Evolutionary conservation across 805 yeast genomes (phyloP).

Genomic region (Candida sphagnicola): DNA sequence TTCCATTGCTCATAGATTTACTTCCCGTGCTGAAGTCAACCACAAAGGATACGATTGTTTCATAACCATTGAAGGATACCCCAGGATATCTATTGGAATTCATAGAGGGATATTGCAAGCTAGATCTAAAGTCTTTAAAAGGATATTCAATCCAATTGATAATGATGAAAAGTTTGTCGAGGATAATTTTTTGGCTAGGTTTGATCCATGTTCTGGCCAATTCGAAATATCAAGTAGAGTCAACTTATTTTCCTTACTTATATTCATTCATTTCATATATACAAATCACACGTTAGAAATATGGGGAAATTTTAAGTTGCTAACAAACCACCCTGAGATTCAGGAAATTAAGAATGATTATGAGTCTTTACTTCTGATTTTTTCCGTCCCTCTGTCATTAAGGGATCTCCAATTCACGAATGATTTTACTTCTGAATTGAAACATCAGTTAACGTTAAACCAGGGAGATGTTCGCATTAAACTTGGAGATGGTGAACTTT

Average conservation of each 20-base stretch:
- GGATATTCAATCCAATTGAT: constrained; percentile 17
- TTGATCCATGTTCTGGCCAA: constrained; percentile 8
- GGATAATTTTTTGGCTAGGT: constrained; percentile 22
- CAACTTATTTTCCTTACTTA: constrained; percentile 35
- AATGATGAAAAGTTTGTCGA: constrained; percentile 18
- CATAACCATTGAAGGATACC: constrained; percentile 20
- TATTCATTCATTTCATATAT: constrained; percentile 44
- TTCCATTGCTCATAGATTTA: constrained; percentile 5
- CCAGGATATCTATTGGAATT: constrained; percentile 27
- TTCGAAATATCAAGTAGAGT: constrained; percentile 19
- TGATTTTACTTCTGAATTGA: constrained; percentile 10
- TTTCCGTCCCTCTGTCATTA: background rate
- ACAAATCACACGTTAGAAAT: constrained; percentile 17
- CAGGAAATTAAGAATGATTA: background rate
- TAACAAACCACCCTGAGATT: background rate
- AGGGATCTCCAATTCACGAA: constrained; percentile 8
- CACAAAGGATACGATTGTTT: constrained; percentile 33
- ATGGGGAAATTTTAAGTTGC: background rate
- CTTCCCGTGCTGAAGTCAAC: constrained; percentile 2
- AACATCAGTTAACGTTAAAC: background rate
- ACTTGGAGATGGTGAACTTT: constrained; percentile 44
- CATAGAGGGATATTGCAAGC: constrained; percentile 28
- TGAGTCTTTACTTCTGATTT: background rate
- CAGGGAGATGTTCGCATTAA: constrained; percentile 41
- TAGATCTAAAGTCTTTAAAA: constrained; percentile 26